Evolutionary conservation across 2,329 filamentous ascomycete genomes (phyloP).

Genomic region (Phaeophleospora eucalypticola): DNA sequence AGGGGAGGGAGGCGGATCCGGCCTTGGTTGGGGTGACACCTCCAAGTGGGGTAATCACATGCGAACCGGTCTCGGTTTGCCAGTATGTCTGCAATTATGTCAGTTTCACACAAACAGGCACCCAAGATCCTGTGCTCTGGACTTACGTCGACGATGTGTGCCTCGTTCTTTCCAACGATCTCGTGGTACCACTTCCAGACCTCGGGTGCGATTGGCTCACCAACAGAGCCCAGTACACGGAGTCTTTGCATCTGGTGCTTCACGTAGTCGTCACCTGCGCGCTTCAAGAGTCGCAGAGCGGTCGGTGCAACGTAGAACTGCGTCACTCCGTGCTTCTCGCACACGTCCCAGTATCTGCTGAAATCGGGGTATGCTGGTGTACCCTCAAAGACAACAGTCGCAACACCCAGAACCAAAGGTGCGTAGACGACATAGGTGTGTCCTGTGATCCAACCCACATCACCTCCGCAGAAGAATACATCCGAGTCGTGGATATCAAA

Average conservation of each 20-base stretch:
- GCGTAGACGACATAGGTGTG: conserved; percentile 99
- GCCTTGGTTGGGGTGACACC: conserved; percentile 96
- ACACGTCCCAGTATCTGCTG: conserved; percentile 98
- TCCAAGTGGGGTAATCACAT: conserved; percentile 90
- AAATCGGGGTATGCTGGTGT: conserved; percentile 97
- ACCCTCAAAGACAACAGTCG: conserved; percentile 95
- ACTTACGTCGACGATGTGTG: conserved; percentile 90
- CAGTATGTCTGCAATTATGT: conserved; percentile 74
- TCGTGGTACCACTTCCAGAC: conserved; percentile 99
- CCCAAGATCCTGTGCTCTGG: not conserved
- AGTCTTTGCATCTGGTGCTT: conserved; percentile 85
- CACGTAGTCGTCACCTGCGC: conserved; percentile 88
- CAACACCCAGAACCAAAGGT: conserved; percentile 83
- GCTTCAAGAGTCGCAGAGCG: conserved; percentile 86
- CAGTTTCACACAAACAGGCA: conserved; percentile 11
- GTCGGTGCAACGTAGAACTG: conserved; percentile 99
- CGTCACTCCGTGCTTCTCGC: conserved; percentile 89
- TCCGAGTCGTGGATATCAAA: conserved; percentile 96
- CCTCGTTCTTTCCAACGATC: conserved; percentile 85
- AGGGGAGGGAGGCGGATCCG: conserved; percentile 89
- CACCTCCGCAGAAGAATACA: conserved; percentile 94
- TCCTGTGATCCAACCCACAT: conserved; percentile 98
- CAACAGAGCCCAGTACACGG: conserved; percentile 87
- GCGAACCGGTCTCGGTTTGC: conserved; percentile 97
- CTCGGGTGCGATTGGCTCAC: conserved; percentile 94